Percentiles rank a stretch among this genome's conserved stretches.
phyloP scores from a whole-genome alignment of 2,329 filamentous ascomycete species.

The Chaetothyriales sp. region DNA sequence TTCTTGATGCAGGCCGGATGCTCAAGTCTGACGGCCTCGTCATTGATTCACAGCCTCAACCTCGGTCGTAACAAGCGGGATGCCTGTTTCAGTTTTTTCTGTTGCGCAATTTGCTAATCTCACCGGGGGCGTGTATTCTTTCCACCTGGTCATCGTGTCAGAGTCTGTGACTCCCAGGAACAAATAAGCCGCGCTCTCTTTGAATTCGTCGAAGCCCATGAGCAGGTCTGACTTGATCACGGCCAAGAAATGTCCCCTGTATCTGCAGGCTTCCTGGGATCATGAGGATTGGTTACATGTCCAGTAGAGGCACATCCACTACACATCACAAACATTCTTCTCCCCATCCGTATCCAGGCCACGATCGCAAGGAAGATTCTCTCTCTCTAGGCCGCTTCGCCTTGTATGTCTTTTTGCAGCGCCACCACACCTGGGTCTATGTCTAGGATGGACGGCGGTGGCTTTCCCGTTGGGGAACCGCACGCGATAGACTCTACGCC shows the following conservation, averaged over 20 bases:
- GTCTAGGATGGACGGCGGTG: constrained; percentile 47
- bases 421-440: constrained; percentile 35
- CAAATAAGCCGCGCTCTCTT: constrained; percentile 44
- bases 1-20: no score
- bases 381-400: constrained; percentile 29
- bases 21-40: constrained; percentile 29
- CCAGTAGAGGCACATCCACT: constrained; percentile 69
- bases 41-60: constrained; percentile 37
- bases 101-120: constrained; percentile 39
- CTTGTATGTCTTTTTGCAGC: constrained; percentile 34
- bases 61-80: constrained; percentile 37
- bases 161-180: constrained; percentile 40
- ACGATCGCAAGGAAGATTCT: constrained; percentile 45
- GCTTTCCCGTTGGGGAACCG: no score
- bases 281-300: constrained; percentile 63
- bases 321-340: constrained; percentile 58
- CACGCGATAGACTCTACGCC: constrained; percentile 62
- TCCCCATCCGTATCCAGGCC: constrained; percentile 58
- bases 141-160: constrained; percentile 42
- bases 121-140: constrained; percentile 44
- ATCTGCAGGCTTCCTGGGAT: constrained; percentile 49
- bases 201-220: constrained; percentile 56
- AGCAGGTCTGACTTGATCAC: constrained; percentile 63
- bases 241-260: constrained; percentile 58
- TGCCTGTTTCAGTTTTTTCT: constrained; percentile 25